These are phyloP conservation scores for Ceriops decandra DNA, from an alignment of 345 rosid genomes.

Conservation along the genomic window DNA sequence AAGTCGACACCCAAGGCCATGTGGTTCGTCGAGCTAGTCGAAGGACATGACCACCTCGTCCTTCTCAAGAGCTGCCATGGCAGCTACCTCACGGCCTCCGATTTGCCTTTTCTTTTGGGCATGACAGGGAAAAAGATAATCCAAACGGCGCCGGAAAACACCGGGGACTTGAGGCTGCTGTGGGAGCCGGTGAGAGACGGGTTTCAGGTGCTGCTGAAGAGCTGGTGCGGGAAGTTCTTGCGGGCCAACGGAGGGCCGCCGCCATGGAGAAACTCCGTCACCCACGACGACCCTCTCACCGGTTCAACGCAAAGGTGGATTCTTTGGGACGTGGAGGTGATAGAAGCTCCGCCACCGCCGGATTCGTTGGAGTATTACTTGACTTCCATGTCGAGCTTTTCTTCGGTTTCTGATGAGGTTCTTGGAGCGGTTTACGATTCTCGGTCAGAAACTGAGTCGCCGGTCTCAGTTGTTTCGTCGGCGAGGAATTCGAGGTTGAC, in stretches of 20 bases:
- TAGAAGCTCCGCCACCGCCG: conserved; percentile 29
- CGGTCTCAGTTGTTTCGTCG: conserved; percentile 11
- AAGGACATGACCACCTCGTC: conserved; percentile 33
- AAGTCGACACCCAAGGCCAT: conserved; percentile 42
- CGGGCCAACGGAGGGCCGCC: conserved; percentile 85
- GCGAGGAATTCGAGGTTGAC: conserved; percentile 42
- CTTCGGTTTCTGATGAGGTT: conserved; percentile 34
- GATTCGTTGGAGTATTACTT: conserved; percentile 46
- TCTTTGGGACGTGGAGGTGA: conserved; percentile 69
- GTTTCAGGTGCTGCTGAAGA: conserved; percentile 51
- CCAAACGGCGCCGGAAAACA: conserved; percentile 38
- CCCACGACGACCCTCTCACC: conserved; percentile 73
- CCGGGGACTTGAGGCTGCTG: conserved; percentile 5
- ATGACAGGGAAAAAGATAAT: conserved; percentile 72
- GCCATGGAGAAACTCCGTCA: conserved; percentile 89
- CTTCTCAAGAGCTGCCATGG: conserved; percentile 61
- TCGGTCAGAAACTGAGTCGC: no score
- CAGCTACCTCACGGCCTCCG: conserved; percentile 68
- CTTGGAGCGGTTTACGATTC: conserved; percentile 38
- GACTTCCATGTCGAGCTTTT: conserved; percentile 57
- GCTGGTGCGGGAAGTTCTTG: conserved; percentile 69
- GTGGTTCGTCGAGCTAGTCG: conserved; percentile 73
- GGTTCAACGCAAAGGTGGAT: conserved; percentile 64
- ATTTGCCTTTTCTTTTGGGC: conserved; percentile 70
- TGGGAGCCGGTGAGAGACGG: conserved; percentile 57